Base-by-base conservation (phyloP, 1,139 yeast genomes). In the Candida frijolesensis region DNA sequence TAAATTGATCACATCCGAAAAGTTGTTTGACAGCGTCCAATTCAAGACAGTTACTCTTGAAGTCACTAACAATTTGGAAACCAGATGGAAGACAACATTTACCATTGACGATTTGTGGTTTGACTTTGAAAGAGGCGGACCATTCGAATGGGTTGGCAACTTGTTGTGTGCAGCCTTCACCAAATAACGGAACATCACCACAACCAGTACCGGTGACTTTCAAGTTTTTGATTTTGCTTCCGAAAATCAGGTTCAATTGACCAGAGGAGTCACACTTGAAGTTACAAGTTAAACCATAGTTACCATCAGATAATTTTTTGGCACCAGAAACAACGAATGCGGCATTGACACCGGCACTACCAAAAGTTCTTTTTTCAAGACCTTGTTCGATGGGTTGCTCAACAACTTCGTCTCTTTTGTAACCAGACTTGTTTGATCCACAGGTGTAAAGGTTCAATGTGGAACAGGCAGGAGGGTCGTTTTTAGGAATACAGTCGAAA, bases 41-140 rank as follows among this genome's bases (percentile, higher is more conserved):
- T 41, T 89, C 83, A 1, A 83, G 83, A 10, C 91, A 90, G 59
- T 85, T 91, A 11, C 89, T 89, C 51, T 91, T 71, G 27, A 74
- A 77, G 57, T 85, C 90, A 51, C 85, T 79, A 0, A 90, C 91
- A 7, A 53, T 49, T 44, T 44, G 32, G 37, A 53, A 51, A 19
- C 44, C 48, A 12, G 46, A 38, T 41, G 55, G 55, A 44, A 53
- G 46, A 51, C 55, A 53, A 51, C 49, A 47, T 45, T 53, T 53
- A 22, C 55, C 55, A 16, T 45, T 44, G 14, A 41, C 33, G 22
- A 35, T 27, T 44, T 51, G 50, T 46, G 55, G 52, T 38, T 53
- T 38, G 29, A 49, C 45, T 44, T 48, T 44, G 39, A 53, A 51
- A n/a, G 46, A 48, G 35, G 55, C 47, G 12, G 55, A 46, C 55